Base-by-base conservation (phyloP, 169 alveolate species). In the Babesia divergens region DNA sequence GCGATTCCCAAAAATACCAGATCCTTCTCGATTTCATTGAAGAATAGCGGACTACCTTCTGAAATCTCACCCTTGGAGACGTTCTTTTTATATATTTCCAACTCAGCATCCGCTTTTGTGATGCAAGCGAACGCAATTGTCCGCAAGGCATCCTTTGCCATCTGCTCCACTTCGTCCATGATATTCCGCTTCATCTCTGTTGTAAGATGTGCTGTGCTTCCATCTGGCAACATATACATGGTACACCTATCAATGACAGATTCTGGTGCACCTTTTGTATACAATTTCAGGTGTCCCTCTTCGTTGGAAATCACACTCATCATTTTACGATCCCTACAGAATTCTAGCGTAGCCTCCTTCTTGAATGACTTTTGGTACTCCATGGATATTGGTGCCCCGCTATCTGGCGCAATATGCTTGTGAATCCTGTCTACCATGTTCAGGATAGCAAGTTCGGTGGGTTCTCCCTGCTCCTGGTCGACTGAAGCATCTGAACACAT, bases 211-310 rank as follows among this genome's bases (percentile, higher is more conserved):
- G 64, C 92, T 9, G 88, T 74, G 32, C 89, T 90, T 2, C 85
- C 85, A 47, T 98, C 99, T 56, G 93, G 94, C 31, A 90, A 89
- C 72, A 66, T 35, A 52, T 55, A 66, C 50, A 50, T 35, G 24
- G 82, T 79, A 65, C 93, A 75, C 24, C 93, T 84, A 52, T 94
- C 98, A 31, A 97, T 70, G 16, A 98, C 92, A 66, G 95, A 88
- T 82, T 98, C 99, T 9, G 99, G 99, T 9, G 99, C 99, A 8
- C 99, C 99, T 91, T 98, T 98, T 46, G 96, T 94, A 74, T 94
- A 96, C 26, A 97, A 76, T 13, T 34, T 6, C 5, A 6, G 2
- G 34, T n/a, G 34, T 0, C 59, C 53, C 6, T 74, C 55, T 6
- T 59, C 89, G 26, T 58, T 74, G 26, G 90, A 90, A 14, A 95